Evolutionary conservation across 352 stramenopile genomes (phyloP).

Genomic region (Phytophthora parvispora): DNA sequence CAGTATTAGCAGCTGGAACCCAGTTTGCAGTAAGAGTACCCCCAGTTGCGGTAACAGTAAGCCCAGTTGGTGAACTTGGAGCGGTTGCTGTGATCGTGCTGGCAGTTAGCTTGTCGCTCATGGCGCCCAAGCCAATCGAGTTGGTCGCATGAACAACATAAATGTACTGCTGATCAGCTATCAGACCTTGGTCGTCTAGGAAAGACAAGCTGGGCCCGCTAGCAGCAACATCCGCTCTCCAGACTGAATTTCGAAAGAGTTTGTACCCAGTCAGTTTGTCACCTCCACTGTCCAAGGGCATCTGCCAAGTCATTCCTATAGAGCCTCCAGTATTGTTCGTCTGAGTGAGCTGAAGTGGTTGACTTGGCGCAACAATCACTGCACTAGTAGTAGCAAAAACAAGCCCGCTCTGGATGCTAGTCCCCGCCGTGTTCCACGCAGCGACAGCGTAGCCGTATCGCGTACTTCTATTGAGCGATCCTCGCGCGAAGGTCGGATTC

Average conservation of each 20-base stretch:
- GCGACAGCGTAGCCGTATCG: conserved; percentile 54
- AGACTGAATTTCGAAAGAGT: conserved; percentile 41
- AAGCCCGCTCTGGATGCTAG: conserved; percentile 29
- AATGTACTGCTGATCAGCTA: conserved; percentile 38
- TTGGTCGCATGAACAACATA: conserved; percentile 60
- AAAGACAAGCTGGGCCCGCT: conserved; percentile 12
- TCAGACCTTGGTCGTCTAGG: conserved; percentile 43
- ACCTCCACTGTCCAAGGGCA: conserved; percentile 59
- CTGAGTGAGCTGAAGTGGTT: conserved; percentile 33
- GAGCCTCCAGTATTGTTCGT: conserved; percentile 40
- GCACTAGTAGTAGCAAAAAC: conserved; percentile 32
- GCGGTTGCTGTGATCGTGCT: conserved; percentile 33
- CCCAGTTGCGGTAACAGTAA: conserved; percentile 22
- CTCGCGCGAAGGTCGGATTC: conserved; percentile 42
- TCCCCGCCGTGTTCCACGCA: conserved; percentile 55
- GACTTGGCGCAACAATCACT: conserved; percentile 32
- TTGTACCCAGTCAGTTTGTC: conserved; percentile 48
- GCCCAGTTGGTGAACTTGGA: conserved; percentile 29
- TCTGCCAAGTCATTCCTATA: conserved; percentile 50
- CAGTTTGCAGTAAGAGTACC: conserved; percentile 45
- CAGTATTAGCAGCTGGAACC: conserved; percentile 40
- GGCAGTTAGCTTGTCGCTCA: conserved; percentile 39
- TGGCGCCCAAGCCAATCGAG: conserved; percentile 33
- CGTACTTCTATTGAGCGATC: conserved; percentile 43
- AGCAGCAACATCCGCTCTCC: conserved; percentile 15